phyloP scores from a whole-genome alignment of 164 flowering plant species.

The Aristolochia californica region DNA sequence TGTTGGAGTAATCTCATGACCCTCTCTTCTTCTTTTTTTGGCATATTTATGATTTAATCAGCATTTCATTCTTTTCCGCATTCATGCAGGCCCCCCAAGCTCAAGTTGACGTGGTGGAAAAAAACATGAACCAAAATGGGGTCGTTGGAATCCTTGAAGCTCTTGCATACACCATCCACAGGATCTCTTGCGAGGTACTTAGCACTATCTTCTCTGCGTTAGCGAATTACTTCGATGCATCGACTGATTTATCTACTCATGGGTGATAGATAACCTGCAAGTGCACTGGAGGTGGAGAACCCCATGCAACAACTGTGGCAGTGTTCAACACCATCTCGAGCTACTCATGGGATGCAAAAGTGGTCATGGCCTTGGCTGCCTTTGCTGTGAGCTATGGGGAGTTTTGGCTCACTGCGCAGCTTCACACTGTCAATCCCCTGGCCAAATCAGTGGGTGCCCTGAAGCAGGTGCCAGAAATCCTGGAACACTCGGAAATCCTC shows the following conservation, averaged over 20 bases:
- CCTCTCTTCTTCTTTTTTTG: no score
- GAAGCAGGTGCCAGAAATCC: constrained; percentile 40
- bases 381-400: constrained; percentile 39
- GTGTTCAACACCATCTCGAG: constrained; percentile 33
- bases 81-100: constrained; percentile 16
- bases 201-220: no score
- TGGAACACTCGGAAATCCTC: constrained; percentile 27
- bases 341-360: constrained; percentile 42
- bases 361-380: constrained; percentile 35
- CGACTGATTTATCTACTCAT: no score
- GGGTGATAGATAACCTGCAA: constrained; percentile 59
- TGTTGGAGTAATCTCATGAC: not conserved
- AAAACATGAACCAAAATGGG: constrained; percentile 12
- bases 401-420: constrained; percentile 40
- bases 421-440: constrained; percentile 23
- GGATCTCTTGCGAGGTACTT: constrained; percentile 57
- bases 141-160: constrained; percentile 33
- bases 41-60: no score
- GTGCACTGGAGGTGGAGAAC: constrained; percentile 53
- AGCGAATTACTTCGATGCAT: no score
- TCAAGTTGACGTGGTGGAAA: constrained; percentile 19
- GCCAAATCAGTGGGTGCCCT: constrained; percentile 38
- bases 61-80: no score
- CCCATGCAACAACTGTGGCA: constrained; percentile 36
- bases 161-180: constrained; percentile 31